Base-by-base conservation (phyloP, 768 basidiomycete species). In the Clavaria fumosa region DNA sequence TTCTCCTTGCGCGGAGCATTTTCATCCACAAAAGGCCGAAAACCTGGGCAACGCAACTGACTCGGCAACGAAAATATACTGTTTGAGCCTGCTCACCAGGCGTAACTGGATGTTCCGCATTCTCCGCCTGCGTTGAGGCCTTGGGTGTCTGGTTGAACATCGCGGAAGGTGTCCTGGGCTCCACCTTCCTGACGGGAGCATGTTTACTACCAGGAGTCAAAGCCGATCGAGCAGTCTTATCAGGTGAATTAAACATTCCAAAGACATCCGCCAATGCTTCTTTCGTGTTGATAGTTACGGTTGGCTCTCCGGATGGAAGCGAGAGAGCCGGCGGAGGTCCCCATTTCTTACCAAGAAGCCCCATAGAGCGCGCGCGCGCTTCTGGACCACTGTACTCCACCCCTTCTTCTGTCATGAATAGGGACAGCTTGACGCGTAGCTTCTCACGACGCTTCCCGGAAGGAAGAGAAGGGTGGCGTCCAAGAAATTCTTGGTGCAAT, bases 221-320 rank as follows among this genome's bases (percentile, higher is more conserved):
- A 11, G 62, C 47, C 18, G 66, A 55, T 35, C 68, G 72, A 31
- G 66, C 64, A 0, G 78, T 78, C 58, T 76, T 83, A 43, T 84
- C 82, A 2, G 83, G 83, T 6, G 82, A 85, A 53, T 95, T 93
- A 53, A 90, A 97, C 80, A 97, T 89, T 37, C 78, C 81, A 58
- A 91, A 89, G 28, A 97, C 88, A 50, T 96, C 89, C 9, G 75
- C 82, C 23, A 95, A 66, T 3, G 95, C 95, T 45, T 88, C 85
- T 54, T 89, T 91, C 20, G 95, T 99, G 53, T 95, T 95, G 48
- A 97, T 88, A 1, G 95, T 99, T 4, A 97, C 78, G 0, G 85
- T 88, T 3, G 84, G 82, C 53, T 88, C 84, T 20, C 52, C 49
- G 6, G 55, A 58, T 4, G 54, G 50, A 0, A 59, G 54, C 4